Conservation (phyloP, 257 asterid species). For the Salvia miltiorrhiza region DNA sequence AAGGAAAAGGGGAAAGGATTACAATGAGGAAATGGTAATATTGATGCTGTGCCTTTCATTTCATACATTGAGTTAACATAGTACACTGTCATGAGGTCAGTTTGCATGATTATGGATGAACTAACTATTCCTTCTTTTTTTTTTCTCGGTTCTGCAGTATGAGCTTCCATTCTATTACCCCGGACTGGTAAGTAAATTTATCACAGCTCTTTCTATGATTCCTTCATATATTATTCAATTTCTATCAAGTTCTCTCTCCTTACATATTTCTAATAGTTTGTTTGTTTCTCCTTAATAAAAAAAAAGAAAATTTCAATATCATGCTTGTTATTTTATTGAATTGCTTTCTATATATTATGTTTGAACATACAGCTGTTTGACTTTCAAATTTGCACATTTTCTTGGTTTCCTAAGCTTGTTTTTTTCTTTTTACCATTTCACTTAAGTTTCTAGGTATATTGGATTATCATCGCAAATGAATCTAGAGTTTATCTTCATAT, state of each 20-base stretch:
- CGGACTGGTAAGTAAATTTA: constrained; percentile 69
- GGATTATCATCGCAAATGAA: background rate
- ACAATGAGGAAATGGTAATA: constrained; percentile 81
- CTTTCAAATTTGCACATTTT: background rate
- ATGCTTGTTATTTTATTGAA: background rate
- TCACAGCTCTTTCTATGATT: background rate
- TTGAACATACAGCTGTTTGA: background rate
- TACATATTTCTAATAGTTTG: constrained; percentile 10
- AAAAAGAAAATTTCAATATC: background rate
- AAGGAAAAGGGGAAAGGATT: constrained; percentile 94
- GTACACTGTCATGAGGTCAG: background rate
- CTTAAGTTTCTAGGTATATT: background rate
- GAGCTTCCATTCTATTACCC: constrained; percentile 97
- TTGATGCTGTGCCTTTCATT: constrained; percentile 2
- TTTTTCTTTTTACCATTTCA: background rate
- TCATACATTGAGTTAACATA: background rate
- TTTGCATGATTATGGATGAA: constrained; percentile 9
- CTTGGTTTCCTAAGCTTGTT: background rate
- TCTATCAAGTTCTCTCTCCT: background rate
- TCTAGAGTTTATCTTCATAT: background rate
- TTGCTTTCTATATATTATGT: constrained; percentile 3
- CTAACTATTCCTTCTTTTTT: constrained; percentile 30
- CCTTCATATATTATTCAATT: background rate
- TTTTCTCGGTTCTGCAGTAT: constrained; percentile 54
- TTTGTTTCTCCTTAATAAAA: background rate